Conservation (phyloP, 164 flowering plant species). For the Stephania japonica region DNA sequence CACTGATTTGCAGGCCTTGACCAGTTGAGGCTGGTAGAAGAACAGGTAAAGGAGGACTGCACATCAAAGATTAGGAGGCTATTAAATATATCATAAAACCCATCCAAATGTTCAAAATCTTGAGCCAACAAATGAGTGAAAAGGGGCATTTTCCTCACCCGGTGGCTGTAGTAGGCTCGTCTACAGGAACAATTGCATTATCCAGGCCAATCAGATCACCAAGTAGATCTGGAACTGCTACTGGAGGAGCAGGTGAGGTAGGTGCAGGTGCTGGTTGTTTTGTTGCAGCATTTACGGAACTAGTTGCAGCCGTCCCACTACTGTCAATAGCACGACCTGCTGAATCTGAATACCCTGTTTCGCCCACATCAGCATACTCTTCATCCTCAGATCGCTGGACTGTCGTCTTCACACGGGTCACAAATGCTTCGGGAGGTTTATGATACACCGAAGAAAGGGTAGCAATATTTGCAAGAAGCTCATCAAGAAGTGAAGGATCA, state of each 20-base stretch:
- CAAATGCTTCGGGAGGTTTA: constrained; percentile 95
- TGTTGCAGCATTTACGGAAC: constrained; percentile 40
- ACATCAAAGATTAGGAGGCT: constrained; percentile 10
- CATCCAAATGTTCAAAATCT: background rate
- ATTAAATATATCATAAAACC: background rate
- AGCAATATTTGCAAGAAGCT: constrained; percentile 95
- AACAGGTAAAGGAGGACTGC: constrained; percentile 88
- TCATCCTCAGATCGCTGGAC: constrained; percentile 85
- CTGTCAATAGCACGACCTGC: constrained; percentile 49
- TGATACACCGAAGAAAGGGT: constrained; percentile 97
- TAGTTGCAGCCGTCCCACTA: constrained; percentile 49
- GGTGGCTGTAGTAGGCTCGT: constrained; percentile 54
- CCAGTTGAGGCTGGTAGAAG: constrained; percentile 71
- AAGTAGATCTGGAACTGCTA: constrained; percentile 86
- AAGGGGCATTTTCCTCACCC: constrained; percentile 42
- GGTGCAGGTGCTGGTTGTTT: constrained; percentile 43
- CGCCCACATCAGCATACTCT: constrained; percentile 81
- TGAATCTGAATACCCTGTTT: constrained; percentile 67
- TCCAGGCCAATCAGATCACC: constrained; percentile 92
- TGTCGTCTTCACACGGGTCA: constrained; percentile 74
- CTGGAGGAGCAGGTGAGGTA: constrained; percentile 41
- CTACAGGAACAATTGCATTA: constrained; percentile 79
- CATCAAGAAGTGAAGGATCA: constrained; percentile 89
- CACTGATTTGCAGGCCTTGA: constrained; percentile 93
- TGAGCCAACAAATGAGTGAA: background rate